Evolutionary conservation across 2,329 filamentous ascomycete species (phyloP), one percentile per base, ranked within the genome.

Genomic region (Aaosphaeria arxii): DNA sequence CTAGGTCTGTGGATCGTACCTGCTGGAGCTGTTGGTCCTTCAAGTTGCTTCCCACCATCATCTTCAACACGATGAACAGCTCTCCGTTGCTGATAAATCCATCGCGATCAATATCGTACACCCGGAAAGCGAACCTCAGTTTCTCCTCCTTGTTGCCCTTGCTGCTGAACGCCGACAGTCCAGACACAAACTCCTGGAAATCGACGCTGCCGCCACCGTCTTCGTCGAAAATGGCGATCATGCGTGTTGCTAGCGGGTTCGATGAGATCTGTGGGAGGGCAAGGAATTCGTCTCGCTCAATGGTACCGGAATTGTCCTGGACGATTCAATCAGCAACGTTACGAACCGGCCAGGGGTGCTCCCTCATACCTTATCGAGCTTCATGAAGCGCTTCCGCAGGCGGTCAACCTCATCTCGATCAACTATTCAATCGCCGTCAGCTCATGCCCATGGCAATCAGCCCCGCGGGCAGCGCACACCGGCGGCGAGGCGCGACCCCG

Each of bases 111-210:
- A 99, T 97, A 72, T 99, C 94, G 79, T 99, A 99, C 52, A 99
- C 94, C 74, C 96, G 96, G 83, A 99, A 99, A 40, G 94, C 94
- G 68, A 99, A 99, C 46, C 85, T 86, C 56, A 97, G 82, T 79
- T 99, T 99, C 77, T 99, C 92, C 74, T 96, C 91, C 79, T 99
- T 97, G 78, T 97, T 96, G 53, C 94, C 94, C 77, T 96, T 97
- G 75, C 88, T 91, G 69, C 88, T 94, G 80, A 99, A 99, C 38
- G 94, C 94, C 58, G 87, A 92, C 42, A 99, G 83, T 4, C 94
- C 94, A 1, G 89, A 91, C 7, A 99, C 94, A 71, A 99, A 99
- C 74, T 99, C 94, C 69, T 97, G 91, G 74, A 99, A 99, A 73
- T 99, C 94, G 62, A 99, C 94, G 63, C 96, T 90, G 65, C 94